Evolutionary conservation across 306 rosid genomes (phyloP).

Genomic region (Trifolium pratense): DNA sequence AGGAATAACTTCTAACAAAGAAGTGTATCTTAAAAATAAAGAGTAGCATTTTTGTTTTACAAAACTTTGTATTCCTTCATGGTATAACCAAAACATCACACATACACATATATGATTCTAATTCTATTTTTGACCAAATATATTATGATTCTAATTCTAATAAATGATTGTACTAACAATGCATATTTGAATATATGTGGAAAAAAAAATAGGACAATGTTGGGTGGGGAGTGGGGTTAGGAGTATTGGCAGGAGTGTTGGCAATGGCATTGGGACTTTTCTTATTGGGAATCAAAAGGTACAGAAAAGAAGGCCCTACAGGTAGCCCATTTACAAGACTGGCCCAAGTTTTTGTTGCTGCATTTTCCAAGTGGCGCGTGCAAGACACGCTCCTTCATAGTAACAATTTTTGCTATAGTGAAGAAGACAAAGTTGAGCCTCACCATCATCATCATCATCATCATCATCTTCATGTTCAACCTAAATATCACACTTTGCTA

Average conservation of each 20-base stretch:
- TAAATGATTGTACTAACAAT: constrained; percentile 1
- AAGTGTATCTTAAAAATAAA: not conserved
- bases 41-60: not conserved
- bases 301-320: constrained; percentile 48
- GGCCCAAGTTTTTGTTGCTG: constrained; percentile 68
- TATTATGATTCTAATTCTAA: not conserved
- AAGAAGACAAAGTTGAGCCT: constrained; percentile 25
- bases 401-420: constrained; percentile 40
- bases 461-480: constrained; percentile 34
- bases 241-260: constrained; percentile 59
- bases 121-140: too few species aligned
- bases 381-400: not conserved
- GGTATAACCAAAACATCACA: not conserved
- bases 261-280: constrained; percentile 56
- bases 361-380: constrained; percentile 57
- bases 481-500: constrained; percentile 33
- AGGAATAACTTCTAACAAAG: too few species aligned
- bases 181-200: not conserved
- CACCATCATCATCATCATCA: not conserved
- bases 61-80: not conserved
- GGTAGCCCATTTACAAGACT: constrained; percentile 70
- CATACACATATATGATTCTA: not conserved
- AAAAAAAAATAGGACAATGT: constrained; percentile 57
- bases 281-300: constrained; percentile 58
- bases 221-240: constrained; percentile 72